A percentile compares a stretch with the other conserved stretches of the same genome.
Evolutionary conservation across 495 filamentous ascomycete genomes (phyloP).

Genomic region (Filosporella fistucella): DNA sequence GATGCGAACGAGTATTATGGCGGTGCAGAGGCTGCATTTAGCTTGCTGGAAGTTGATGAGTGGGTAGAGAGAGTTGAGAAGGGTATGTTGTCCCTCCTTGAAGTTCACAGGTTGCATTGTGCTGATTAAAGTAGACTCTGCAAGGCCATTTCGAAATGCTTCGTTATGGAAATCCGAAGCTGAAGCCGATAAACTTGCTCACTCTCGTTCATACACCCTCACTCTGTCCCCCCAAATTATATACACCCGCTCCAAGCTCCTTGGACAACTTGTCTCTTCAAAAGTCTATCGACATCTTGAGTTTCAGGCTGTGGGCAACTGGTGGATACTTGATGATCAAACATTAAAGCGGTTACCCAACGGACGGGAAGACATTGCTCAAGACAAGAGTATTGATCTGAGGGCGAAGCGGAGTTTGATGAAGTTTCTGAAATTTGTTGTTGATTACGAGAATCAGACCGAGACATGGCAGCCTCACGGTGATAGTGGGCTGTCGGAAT

Average conservation of each 20-base stretch:
- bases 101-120: no score
- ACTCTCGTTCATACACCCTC: conserved; percentile 76
- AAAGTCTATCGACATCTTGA: conserved; percentile 84
- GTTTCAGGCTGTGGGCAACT: conserved; percentile 90
- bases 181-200: conserved; percentile 40
- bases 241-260: conserved; percentile 72
- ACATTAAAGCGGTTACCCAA: conserved; percentile 65
- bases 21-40: conserved; percentile 79
- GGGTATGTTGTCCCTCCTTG: conserved; percentile 28
- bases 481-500: conserved; percentile 51
- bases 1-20: conserved; percentile 89
- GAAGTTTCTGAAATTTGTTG: conserved; percentile 81
- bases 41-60: conserved; percentile 71
- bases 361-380: conserved; percentile 83
- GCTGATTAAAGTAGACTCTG: background rate
- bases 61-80: conserved; percentile 58
- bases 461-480: conserved; percentile 44
- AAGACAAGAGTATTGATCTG: conserved; percentile 63
- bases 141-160: conserved; percentile 19
- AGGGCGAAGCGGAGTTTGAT: conserved; percentile 78
- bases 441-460: conserved; percentile 52
- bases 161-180: conserved; percentile 18
- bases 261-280: conserved; percentile 77
- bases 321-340: conserved; percentile 63
- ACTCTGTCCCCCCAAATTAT: conserved; percentile 83